phyloP scores from a whole-genome alignment of 495 filamentous ascomycete species.

The Penicillium atrosanguineum region DNA sequence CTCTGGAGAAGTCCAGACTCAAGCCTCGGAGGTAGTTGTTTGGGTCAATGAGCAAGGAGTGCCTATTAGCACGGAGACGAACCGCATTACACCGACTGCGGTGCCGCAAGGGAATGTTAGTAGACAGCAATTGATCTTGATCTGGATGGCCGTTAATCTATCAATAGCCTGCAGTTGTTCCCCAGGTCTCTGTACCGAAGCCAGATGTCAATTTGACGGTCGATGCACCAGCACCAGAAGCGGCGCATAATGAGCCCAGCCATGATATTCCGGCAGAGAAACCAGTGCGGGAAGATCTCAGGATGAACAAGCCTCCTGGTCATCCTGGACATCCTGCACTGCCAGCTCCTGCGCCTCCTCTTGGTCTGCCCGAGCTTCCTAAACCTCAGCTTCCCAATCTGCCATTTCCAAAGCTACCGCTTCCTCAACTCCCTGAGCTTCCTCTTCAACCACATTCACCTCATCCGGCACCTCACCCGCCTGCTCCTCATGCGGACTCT shows the following conservation, averaged over 20 bases:
- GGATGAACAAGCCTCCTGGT: constrained; percentile 5
- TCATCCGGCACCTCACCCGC: constrained; percentile 6
- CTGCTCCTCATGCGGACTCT: constrained; percentile 2
- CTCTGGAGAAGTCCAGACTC: constrained; percentile 7
- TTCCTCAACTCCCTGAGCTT: not conserved
- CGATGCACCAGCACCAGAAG: not conserved
- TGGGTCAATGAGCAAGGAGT: constrained; percentile 64
- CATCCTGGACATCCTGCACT: not conserved
- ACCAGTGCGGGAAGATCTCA: not conserved
- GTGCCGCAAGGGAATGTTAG: constrained; percentile 13
- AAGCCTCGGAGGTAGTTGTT: constrained; percentile 53
- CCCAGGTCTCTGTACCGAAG: constrained; percentile 1
- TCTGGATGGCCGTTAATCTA: constrained; percentile 5
- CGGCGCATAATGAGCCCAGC: not conserved
- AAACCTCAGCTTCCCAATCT: not conserved
- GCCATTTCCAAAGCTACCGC: no score
- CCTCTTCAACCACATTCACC: not conserved
- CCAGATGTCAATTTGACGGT: not conserved
- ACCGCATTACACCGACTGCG: constrained; percentile 5
- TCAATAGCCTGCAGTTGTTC: constrained; percentile 1
- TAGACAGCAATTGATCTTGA: not conserved
- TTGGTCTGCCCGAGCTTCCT: not conserved
- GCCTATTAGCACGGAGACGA: constrained; percentile 34
- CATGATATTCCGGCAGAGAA: not conserved
- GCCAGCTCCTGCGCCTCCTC: no score